Evolutionary conservation across 257 asterid genomes (phyloP).

Genomic region (Leptodermis oblonga): DNA sequence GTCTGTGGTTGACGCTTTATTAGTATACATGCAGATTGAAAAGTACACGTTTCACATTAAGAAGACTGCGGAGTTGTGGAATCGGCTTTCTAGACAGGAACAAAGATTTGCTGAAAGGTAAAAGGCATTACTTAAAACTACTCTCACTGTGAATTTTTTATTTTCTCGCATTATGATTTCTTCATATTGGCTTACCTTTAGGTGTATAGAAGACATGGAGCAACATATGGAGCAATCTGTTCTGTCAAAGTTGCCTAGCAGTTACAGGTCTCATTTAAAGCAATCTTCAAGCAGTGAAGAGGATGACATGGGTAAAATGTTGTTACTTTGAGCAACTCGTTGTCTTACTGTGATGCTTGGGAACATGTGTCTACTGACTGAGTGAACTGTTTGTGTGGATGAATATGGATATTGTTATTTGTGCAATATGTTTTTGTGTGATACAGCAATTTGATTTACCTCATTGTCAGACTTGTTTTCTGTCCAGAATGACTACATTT

Average conservation of each 20-base stretch:
- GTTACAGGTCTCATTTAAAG: conserved; percentile 67
- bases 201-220: conserved; percentile 57
- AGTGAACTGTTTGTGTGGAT: too few relatives aligned
- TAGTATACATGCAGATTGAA: conserved; percentile 52
- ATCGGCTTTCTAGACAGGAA: conserved; percentile 65
- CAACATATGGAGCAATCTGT: conserved; percentile 69
- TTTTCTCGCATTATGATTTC: conserved; percentile 4
- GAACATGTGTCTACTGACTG: too few relatives aligned
- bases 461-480: not conserved
- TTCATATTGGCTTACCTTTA: conserved; percentile 26
- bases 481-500: not conserved
- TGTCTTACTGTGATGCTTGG: not conserved
- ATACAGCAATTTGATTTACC: not conserved
- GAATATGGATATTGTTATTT: not conserved
- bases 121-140: not conserved
- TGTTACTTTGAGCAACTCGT: not conserved
- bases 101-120: conserved; percentile 64
- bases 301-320: conserved; percentile 84
- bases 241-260: conserved; percentile 71
- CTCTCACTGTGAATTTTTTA: not conserved
- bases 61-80: conserved; percentile 55
- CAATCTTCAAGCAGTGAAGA: conserved; percentile 87
- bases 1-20: conserved; percentile 14
- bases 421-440: not conserved
- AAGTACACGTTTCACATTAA: conserved; percentile 59